phyloP scores from a whole-genome alignment of 345 rosid species.

The Eucalyptus albens region DNA sequence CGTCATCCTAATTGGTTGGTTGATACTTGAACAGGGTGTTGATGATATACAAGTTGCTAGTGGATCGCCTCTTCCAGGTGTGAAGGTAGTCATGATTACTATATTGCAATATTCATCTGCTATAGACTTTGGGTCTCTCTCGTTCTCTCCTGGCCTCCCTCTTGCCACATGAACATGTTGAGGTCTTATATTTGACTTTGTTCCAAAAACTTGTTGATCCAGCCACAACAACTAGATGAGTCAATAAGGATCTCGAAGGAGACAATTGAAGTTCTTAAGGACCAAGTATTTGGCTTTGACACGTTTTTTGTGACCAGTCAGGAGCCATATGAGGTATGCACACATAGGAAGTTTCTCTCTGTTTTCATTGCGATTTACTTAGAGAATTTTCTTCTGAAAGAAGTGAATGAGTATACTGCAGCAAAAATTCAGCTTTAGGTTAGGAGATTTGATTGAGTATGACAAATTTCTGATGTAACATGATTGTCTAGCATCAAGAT shows the following conservation, averaged over 20 bases:
- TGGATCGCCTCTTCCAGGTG: constrained; percentile 95
- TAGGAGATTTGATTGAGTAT: not conserved
- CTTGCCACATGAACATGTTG: not conserved
- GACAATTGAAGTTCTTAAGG: constrained; percentile 72
- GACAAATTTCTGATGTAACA: not conserved
- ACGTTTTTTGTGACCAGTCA: constrained; percentile 92
- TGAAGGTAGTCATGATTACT: constrained; percentile 59
- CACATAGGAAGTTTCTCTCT: not conserved
- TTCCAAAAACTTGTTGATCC: constrained; percentile 6
- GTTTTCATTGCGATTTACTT: not conserved
- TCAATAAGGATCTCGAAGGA: constrained; percentile 70
- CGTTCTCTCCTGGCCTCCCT: not conserved
- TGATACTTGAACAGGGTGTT: constrained; percentile 28
- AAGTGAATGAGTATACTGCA: not conserved
- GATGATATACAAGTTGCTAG: constrained; percentile 50
- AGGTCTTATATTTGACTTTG: not conserved
- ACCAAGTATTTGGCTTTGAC: constrained; percentile 94
- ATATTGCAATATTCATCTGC: not conserved
- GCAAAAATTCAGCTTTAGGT: not conserved
- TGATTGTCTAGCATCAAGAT: not conserved
- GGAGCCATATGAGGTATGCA: constrained; percentile 86
- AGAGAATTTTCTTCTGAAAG: not conserved
- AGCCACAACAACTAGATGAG: constrained; percentile 76
- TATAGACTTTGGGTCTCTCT: not conserved
- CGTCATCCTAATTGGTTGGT: not conserved